These are phyloP conservation scores for Eragrostis tef DNA, from an alignment of 202 grass and related monocot species.

Conservation along the genomic window DNA sequence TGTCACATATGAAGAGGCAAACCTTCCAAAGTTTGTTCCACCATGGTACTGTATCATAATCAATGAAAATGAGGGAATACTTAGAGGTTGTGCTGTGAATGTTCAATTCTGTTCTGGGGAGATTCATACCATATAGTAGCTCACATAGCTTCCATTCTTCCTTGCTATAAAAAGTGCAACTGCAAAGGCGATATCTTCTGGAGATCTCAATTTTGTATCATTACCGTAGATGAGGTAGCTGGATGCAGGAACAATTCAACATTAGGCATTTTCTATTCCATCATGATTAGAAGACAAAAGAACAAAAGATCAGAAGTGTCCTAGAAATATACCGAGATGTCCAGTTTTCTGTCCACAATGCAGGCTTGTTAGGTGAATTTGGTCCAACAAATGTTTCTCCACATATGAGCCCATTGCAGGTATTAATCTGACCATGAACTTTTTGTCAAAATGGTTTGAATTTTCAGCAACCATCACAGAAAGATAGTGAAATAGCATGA, in stretches of 20 bases:
- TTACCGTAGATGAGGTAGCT: constrained; percentile 68
- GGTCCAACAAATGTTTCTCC: constrained; percentile 80
- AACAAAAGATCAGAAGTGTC: neutral
- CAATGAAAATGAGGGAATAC: neutral
- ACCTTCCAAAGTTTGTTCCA: constrained; percentile 89
- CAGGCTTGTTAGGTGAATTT: constrained; percentile 75
- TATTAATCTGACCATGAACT: constrained; percentile 71
- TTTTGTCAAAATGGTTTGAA: constrained; percentile 21
- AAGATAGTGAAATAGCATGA: constrained; percentile 2
- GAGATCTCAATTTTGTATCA: constrained; percentile 61
- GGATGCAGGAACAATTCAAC: constrained; percentile 1
- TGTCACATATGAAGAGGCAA: constrained; percentile 74
- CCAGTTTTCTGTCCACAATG: constrained; percentile 92
- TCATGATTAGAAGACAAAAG: neutral
- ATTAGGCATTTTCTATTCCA: constrained; percentile 1
- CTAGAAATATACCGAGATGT: constrained; percentile 57
- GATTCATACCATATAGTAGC: constrained; percentile 91
- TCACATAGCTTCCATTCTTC: constrained; percentile 84
- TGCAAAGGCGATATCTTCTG: constrained; percentile 78
- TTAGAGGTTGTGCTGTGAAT: constrained; percentile 7
- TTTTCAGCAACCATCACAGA: neutral
- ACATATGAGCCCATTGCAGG: constrained; percentile 79
- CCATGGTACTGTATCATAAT: constrained; percentile 78
- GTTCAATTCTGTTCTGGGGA: neutral
- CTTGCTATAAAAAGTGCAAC: constrained; percentile 68